These are phyloP conservation scores for Tetrahymena elliotti DNA, from an alignment of 73 alveolate genomes.

Conservation along the genomic window DNA sequence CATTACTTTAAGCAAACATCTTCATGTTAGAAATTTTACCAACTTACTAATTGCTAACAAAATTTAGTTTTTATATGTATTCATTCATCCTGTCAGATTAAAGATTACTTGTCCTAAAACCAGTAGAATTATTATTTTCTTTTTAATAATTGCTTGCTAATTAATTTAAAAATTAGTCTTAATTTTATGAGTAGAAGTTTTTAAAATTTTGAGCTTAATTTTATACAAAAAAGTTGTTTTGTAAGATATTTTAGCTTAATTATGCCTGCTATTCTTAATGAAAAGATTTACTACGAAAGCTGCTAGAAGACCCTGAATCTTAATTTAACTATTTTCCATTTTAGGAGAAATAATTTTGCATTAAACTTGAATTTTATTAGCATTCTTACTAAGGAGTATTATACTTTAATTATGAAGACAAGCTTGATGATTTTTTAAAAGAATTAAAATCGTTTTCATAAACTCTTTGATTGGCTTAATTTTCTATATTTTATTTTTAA, in stretches of 20 bases:
- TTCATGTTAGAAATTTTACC: neutral
- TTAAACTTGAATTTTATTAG: neutral
- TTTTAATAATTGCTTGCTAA: neutral
- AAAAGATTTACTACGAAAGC: neutral
- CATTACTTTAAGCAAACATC: neutral
- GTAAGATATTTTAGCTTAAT: neutral
- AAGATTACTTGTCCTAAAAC: neutral
- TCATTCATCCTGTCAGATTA: neutral
- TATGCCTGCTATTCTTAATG: neutral
- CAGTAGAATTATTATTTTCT: neutral
- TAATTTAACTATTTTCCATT: neutral
- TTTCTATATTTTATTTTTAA: neutral
- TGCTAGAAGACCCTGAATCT: neutral
- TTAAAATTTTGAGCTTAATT: neutral
- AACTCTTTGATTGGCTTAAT: neutral
- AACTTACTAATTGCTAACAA: neutral
- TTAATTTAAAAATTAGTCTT: neutral
- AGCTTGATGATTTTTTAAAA: neutral
- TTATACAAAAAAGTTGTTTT: neutral
- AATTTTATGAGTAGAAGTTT: neutral
- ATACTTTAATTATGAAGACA: neutral
- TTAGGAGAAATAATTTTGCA: neutral
- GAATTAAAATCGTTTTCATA: neutral
- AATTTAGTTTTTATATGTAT: neutral
- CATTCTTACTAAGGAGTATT: neutral